phyloP scores from a whole-genome alignment of 768 basidiomycete genomes.

The Harrya chromipes region DNA sequence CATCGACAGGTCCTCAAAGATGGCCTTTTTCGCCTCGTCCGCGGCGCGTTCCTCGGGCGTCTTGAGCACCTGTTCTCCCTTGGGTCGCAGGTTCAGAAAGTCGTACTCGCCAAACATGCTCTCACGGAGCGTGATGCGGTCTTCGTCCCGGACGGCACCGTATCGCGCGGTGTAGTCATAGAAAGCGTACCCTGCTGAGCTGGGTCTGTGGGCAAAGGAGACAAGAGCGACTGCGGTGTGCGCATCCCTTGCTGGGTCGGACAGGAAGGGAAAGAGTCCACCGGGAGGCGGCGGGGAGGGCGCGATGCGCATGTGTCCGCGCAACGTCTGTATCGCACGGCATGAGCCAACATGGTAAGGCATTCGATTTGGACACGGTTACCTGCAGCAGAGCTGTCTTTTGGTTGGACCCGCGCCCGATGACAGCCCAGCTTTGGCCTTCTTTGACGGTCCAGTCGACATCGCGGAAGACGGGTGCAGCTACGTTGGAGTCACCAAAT shows the following conservation, averaged over 20 bases:
- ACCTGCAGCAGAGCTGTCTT: conserved; percentile 68
- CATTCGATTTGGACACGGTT: neutral
- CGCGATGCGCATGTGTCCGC: conserved; percentile 67
- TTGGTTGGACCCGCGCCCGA: conserved; percentile 62
- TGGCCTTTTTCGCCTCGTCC: conserved; percentile 26
- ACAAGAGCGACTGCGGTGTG: conserved; percentile 53
- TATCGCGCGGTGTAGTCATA: conserved; percentile 93
- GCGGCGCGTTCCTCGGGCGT: conserved; percentile 22
- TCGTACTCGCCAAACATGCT: conserved; percentile 58
- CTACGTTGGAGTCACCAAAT: conserved; percentile 52
- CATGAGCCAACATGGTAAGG: neutral
- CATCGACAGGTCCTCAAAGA: conserved; percentile 53
- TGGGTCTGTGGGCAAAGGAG: conserved; percentile 62
- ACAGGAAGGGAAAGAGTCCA: conserved; percentile 78
- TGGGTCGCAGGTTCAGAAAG: conserved; percentile 31
- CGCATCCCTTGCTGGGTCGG: conserved; percentile 42
- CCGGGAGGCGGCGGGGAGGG: conserved; percentile 57
- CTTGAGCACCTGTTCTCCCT: conserved; percentile 18
- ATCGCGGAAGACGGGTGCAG: conserved; percentile 47
- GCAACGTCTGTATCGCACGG: conserved; percentile 47
- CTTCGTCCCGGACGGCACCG: conserved; percentile 83
- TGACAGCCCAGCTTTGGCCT: conserved; percentile 72
- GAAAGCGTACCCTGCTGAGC: conserved; percentile 65
- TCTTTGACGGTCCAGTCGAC: conserved; percentile 59
- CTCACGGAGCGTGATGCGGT: conserved; percentile 71